Base-by-base conservation (phyloP, 2,329 filamentous ascomycete genomes). In the Trichoderma arundinaceum region DNA sequence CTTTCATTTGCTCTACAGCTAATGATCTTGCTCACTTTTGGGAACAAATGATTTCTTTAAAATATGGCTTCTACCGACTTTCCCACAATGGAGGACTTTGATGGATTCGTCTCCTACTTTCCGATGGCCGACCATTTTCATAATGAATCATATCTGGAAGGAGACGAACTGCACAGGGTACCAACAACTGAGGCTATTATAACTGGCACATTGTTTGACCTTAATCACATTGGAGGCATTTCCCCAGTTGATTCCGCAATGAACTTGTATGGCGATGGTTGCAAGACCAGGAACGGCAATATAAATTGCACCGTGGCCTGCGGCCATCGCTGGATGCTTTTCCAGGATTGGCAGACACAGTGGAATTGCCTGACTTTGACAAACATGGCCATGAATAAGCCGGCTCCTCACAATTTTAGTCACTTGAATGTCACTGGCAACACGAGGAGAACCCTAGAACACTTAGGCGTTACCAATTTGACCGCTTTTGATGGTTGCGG, bases 321-420 rank as follows among this genome's bases (percentile, higher is more conserved):
- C n/a, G 38, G 10, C 6, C n/a, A 56, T 13, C 5, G 7, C 7
- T 8, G 9, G 12, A 8, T 38, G 1, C 41, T 64, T 4, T 56
- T 64, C 5, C 15, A 19, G 2, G 28, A 53, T 19, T 64, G 60
- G 60, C 41, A 64, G 60, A 64, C 60, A 1, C 49, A 44, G 15
- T 64, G 60, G 60, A 56, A 53, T 1, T 64, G 60, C 15, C n/a
- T 64, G 39, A 56, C 60, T 13, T 15, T 64, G 39, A 22, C 60
- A 28, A 53, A 22, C 9, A 46, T 64, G 54, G 54, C 54, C 5
- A 46, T 46, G 2, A 35, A 58, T 9, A 52, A 52, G 48, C 59
- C 59, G 15, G 15, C 52, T 7, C 22, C 59, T 9, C 44, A 49
- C 12, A 10, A 35, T 8, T 51, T 28, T n/a, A 32, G n/a, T 10